Evolutionary conservation across 2,329 filamentous ascomycete species (phyloP), one percentile per base, ranked within the genome.

Genomic region (Triangularia setosa): DNA sequence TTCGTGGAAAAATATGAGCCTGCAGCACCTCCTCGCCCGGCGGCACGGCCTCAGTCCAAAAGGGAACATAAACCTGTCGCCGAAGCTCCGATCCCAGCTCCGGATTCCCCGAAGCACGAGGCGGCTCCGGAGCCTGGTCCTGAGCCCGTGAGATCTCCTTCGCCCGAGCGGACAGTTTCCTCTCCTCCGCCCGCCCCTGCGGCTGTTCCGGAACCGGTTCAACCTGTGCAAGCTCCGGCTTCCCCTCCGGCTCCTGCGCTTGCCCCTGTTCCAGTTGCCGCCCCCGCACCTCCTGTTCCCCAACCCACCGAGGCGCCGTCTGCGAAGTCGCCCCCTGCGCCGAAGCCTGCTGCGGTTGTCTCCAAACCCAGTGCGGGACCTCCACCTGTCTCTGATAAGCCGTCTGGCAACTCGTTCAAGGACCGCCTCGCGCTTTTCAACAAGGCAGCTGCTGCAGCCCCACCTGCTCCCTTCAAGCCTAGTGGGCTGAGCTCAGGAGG

Each of bases 371-470:
- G 80, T 35, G 60, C 40, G 63, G 87, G 86, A 65, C 82, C 87
- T 23, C 89, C 91, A 44, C 90, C 92, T 12, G 83, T 84, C 9
- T 77, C 81, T 9, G 91, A 92, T 71, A 97, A 96, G 76, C 92
- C 93, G 27, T 75, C 77, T 11, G 83, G 81, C 55, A 91, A 86
- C 73, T 92, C 95, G 1, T 98, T 99, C 80, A 93, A 87, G 74
- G 95, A 98, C 78, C 91, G 95, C 67, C 97, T 99, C 74, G 95
- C 95, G 33, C 94, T 95, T 54, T 99, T 99, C 80, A 99, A 99
- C 78, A 95, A 94, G 75, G 82, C 91, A 54, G 87, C 91, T 40
- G 87, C 91, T 40, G 92, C 93, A 5, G 87, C 93, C 2, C 95
- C 95, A 8, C 82, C 95, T 65, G 86, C 92, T n/a, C 95, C 95